Conservation (phyloP, 805 yeast genomes). For the Ogataea pilisensis region DNA sequence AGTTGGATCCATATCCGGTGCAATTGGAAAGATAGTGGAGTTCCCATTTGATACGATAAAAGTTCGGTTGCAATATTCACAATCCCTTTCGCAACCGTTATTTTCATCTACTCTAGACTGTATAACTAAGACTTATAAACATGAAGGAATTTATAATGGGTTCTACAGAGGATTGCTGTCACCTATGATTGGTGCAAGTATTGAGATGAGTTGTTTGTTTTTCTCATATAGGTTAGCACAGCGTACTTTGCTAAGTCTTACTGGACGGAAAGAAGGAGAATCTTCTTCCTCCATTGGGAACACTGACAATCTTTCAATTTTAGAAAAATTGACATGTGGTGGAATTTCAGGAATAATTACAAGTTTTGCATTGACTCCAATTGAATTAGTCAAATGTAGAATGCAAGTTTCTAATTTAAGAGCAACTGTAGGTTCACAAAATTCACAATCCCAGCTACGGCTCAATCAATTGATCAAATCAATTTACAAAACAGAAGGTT, state of each 20-base stretch:
- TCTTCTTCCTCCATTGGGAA: too few relatives aligned
- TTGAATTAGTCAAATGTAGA: constrained; percentile 86
- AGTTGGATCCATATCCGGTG: constrained; percentile 65
- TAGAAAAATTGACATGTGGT: constrained; percentile 55
- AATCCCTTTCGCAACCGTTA: constrained; percentile 48
- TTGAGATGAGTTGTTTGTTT: constrained; percentile 81
- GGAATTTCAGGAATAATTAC: constrained; percentile 80
- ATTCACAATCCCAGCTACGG: too few relatives aligned
- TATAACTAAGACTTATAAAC: constrained; percentile 51
- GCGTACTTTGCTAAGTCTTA: constrained; percentile 25
- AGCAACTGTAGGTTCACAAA: constrained; percentile 11
- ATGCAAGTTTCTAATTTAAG: constrained; percentile 61
- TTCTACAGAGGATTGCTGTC: constrained; percentile 77
- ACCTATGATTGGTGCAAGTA: constrained; percentile 86
- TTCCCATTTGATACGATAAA: constrained; percentile 92
- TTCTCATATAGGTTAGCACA: constrained; percentile 54
- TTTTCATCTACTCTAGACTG: constrained; percentile 64
- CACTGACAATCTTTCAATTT: too few relatives aligned
- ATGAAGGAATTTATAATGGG: constrained; percentile 69
- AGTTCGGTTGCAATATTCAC: constrained; percentile 74
- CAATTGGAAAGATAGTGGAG: constrained; percentile 78
- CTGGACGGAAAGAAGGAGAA: constrained; percentile 19
- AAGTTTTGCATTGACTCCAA: constrained; percentile 81
- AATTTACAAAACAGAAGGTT: constrained; percentile 47
- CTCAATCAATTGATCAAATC: constrained; percentile 35